Base-by-base conservation (phyloP, 331 rosid genomes). In the Malus hybrid region DNA sequence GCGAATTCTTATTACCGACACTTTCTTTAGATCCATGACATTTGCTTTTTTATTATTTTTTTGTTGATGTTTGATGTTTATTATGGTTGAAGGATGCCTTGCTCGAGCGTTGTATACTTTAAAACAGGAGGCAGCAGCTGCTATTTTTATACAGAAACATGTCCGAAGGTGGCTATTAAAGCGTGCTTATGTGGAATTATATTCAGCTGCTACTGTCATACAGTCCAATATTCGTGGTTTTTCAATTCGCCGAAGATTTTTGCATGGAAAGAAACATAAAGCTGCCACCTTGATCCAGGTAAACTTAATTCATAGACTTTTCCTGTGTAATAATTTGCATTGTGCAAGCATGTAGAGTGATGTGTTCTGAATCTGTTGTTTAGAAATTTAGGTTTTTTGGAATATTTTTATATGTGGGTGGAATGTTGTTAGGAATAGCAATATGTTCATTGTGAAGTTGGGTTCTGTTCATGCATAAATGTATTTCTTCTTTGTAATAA, bases 211-310 rank as follows among this genome's bases (percentile, higher is more conserved):
- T 60, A 67, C 80, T 55, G 78, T 77, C 70, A 77, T 94, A 42
- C 99, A 94, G 81, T 91, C 96, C 61, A 74, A 78, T 78, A 75
- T 87, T 63, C 90, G 89, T 71, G 93, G 95, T 65, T 90, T 92
- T 77, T 75, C 86, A 52, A 85, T 88, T 74, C 96, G 88, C 81
- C 82, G 67, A 77, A 88, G 81, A 74, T 88, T 86, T 77, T 74
- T 85, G 80, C 88, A 82, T 76, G 87, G 64, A 56, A 92, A 85
- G 77, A 85, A 89, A 75, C 90, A 82, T 76, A 94, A 78, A 83
- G 96, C 99, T 77, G 97, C 96, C 55, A 85, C 89, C 71, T 52
- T 79, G 60, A 85, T 94, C 82, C 99, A 94, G 97, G 99, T 91
- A 79, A 76, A 54, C 73, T 74, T 22, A 15, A 73, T 39, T 28